Percentiles rank a stretch among this genome's conserved stretches.
Conservation (phyloP, 208 protist species). For the Plasmodiophora brassicae region DNA sequence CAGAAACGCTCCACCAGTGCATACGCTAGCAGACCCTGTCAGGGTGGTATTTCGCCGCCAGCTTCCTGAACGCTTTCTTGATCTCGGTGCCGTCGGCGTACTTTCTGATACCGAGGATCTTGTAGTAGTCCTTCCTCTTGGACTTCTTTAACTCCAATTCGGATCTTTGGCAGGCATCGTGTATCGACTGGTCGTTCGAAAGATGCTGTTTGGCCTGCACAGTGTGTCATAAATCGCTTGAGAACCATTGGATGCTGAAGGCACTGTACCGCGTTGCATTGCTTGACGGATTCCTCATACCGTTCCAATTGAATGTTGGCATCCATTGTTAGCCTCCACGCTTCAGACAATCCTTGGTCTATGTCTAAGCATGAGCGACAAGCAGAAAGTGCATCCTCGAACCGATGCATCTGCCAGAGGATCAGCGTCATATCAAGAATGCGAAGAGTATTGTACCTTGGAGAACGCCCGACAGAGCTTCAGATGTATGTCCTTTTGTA, state of each 20-base stretch:
- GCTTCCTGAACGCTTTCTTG: slow-evolving; percentile 60
- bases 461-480: not conserved
- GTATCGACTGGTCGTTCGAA: not conserved
- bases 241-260: not conserved
- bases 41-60: slow-evolving; percentile 60
- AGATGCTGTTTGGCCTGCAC: not conserved
- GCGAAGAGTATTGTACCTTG: not conserved
- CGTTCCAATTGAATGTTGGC: not conserved
- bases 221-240: not conserved
- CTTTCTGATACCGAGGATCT: slow-evolving; percentile 46
- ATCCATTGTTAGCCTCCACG: not conserved
- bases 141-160: not conserved
- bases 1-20: too few relatives aligned
- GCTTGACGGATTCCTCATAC: not conserved
- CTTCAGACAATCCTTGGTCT: not conserved
- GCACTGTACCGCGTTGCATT: not conserved
- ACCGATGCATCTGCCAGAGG: not conserved
- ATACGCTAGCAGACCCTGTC: too few relatives aligned
- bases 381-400: not conserved
- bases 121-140: slow-evolving; percentile 37
- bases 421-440: not conserved
- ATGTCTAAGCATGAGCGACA: not conserved
- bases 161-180: not conserved
- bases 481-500: not conserved
- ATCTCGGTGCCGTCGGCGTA: slow-evolving; percentile 37